Base-by-base conservation (phyloP, 2,329 filamentous ascomycete species). In the Hypoxylon sp. region DNA sequence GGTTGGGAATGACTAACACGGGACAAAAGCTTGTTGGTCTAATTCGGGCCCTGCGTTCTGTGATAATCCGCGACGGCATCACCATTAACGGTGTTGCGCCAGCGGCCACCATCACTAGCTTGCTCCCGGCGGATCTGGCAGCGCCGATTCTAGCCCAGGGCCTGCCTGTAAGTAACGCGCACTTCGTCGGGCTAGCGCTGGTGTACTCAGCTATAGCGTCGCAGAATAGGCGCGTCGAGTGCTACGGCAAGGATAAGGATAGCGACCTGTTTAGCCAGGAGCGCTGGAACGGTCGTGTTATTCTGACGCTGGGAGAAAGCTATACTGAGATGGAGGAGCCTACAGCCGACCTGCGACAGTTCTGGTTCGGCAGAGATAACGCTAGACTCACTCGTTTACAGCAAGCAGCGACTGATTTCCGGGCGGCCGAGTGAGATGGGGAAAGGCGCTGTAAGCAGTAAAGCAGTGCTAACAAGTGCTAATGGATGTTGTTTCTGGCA, bases 251-350 rank as follows among this genome's bases (percentile, higher is more conserved):
- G 31, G 31, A 34, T n/a, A 5, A 15, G 3, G 31, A 34, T 15
- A 5, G 13, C 9, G 16, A 5, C 15, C n/a, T 34, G 31, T 34
- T 15, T 15, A 15, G 7, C 3, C 9, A n/a, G 9, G 31, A 16
- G 15, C 12, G 31, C 7, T 34, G 31, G 31, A 34, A 34, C 9
- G 31, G 31, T 5, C 12, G 31, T 19, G 31, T 34, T 5, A 34
- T 34, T 6, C 16, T 34, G n/a, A 34, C 31, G 9, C 15, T 34
- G n/a, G 31, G 31, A 20, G 13, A 19, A 11, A 34, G 12, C 16
- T 34, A 16, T 15, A 34, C 31, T 11, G 31, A 34, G 31, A 6
- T 34, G 7, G 31, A 34, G 15, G 31, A 20, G 31, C 31, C 31
- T 3, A 19, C 15, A 7, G 31, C 31, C 6, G 13, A 34, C 8